These are phyloP conservation scores for Russula vinacea DNA, from an alignment of 768 basidiomycete genomes.

Conservation along the genomic window DNA sequence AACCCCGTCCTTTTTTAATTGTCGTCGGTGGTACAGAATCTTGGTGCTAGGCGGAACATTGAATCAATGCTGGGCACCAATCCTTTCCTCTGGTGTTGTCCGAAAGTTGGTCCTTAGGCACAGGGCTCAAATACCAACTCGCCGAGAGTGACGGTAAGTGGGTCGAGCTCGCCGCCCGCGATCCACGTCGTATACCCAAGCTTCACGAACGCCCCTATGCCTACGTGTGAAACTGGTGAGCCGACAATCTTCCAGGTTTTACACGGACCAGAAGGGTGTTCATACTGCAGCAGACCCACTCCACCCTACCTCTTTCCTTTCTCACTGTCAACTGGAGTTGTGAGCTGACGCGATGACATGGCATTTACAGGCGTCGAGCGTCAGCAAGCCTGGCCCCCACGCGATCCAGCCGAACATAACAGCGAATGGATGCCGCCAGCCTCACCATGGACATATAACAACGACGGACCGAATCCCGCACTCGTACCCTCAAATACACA, in stretches of 20 bases:
- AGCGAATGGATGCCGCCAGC: constrained; percentile 49
- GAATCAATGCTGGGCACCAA: constrained; percentile 73
- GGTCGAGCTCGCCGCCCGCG: constrained; percentile 40
- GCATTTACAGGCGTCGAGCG: constrained; percentile 15
- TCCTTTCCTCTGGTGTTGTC: constrained; percentile 82
- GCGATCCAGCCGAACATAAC: constrained; percentile 50
- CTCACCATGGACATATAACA: constrained; percentile 86
- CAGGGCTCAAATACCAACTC: constrained; percentile 75
- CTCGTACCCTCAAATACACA: constrained; percentile 52
- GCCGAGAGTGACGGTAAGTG: constrained; percentile 74
- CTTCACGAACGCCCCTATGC: constrained; percentile 6
- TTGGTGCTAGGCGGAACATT: constrained; percentile 72
- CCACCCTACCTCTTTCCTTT: not conserved
- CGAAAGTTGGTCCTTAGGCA: constrained; percentile 54
- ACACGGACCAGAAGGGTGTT: constrained; percentile 10
- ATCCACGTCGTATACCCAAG: not conserved
- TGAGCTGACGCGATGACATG: constrained; percentile 6
- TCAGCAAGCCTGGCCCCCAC: constrained; percentile 62
- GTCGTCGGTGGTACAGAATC: constrained; percentile 53
- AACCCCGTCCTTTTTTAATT: not conserved
- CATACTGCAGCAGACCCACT: not conserved
- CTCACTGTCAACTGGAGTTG: not conserved
- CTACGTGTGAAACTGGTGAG: constrained; percentile 21
- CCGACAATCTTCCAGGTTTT: not conserved
- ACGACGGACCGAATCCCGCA: constrained; percentile 69